Evolutionary conservation across 306 rosid genomes (phyloP).

Genomic region (Morella rubra): DNA sequence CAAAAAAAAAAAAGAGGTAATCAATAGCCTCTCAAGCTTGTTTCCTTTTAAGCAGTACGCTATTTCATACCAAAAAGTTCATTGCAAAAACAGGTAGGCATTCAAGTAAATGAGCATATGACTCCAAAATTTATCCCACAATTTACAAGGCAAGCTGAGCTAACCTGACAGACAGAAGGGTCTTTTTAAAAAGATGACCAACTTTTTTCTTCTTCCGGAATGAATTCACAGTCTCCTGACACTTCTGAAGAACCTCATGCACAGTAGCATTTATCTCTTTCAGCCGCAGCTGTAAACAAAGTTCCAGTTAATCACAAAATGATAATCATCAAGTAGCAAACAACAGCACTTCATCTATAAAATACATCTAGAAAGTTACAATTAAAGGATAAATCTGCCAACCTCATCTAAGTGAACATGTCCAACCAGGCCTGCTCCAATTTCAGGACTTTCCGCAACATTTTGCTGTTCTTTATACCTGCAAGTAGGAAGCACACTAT

Average conservation of each 20-base stretch:
- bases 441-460: constrained; percentile 28
- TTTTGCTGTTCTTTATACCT: constrained; percentile 57
- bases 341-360: constrained; percentile 1
- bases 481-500: constrained; percentile 28
- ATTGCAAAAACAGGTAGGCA: constrained; percentile 7
- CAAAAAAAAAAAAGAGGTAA: background rate
- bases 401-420: constrained; percentile 86
- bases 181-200: constrained; percentile 38
- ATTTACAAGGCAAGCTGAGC: constrained; percentile 9
- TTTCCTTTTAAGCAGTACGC: background rate
- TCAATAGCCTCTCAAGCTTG: background rate
- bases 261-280: constrained; percentile 47
- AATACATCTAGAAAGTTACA: constrained; percentile 14
- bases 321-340: constrained; percentile 14
- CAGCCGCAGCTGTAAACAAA: constrained; percentile 54
- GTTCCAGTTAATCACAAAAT: constrained; percentile 21
- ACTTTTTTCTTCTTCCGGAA: constrained; percentile 58
- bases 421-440: constrained; percentile 83
- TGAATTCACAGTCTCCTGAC: constrained; percentile 54
- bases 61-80: background rate
- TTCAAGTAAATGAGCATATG: constrained; percentile 12
- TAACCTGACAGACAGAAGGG: constrained; percentile 56
- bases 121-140: constrained; percentile 1
- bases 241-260: constrained; percentile 54
- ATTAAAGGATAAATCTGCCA: constrained; percentile 16